Conservation (phyloP, 345 rosid species). For the Pistacia vera region DNA sequence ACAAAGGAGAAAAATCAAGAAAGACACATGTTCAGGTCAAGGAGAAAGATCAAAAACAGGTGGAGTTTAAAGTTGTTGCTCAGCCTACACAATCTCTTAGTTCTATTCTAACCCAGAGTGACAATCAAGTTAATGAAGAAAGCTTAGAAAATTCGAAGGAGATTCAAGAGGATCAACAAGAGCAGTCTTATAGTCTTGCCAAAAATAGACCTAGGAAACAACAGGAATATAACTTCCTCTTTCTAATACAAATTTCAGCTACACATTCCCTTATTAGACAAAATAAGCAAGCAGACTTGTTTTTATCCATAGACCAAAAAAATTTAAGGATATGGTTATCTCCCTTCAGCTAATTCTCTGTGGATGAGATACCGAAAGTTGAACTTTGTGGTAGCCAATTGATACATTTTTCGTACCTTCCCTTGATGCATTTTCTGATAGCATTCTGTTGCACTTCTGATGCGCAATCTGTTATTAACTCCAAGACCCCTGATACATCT, state of each 20-base stretch:
- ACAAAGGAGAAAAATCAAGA: no score
- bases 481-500: constrained; percentile 43
- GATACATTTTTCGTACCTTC: constrained; percentile 50
- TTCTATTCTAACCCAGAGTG: no score
- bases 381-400: constrained; percentile 71
- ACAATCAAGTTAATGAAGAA: no score
- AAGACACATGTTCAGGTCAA: no score
- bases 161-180: no score
- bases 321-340: constrained; percentile 1
- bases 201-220: no score
- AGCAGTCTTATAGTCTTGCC: no score
- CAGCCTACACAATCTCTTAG: no score
- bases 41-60: no score
- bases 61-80: no score
- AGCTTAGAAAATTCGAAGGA: no score
- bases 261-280: not conserved
- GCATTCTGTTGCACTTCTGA: constrained; percentile 50
- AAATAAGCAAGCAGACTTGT: not conserved
- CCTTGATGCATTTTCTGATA: constrained; percentile 54
- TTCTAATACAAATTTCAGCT: constrained; percentile 3
- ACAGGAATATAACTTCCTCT: not conserved
- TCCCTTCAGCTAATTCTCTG: constrained; percentile 46
- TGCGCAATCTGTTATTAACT: constrained; percentile 44
- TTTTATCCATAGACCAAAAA: not conserved
- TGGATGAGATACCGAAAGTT: constrained; percentile 69